These are phyloP conservation scores for Urtica urens DNA, from an alignment of 306 rosid species.

Conservation along the genomic window DNA sequence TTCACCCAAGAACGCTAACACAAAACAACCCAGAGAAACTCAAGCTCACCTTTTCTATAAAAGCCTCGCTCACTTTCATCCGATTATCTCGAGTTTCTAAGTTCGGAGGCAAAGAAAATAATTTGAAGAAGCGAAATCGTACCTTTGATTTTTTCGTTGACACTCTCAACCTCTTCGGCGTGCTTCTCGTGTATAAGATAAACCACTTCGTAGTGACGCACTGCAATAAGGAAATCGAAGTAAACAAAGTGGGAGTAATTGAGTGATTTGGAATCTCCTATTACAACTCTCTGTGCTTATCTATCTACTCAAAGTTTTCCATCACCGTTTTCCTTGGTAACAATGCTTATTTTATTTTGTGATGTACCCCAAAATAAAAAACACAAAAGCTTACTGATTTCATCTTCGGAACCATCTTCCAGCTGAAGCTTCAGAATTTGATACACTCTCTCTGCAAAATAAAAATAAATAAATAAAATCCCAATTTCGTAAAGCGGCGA, in stretches of 20 bases:
- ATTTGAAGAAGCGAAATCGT: slow-evolving; percentile 7
- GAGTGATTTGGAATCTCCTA: not conserved
- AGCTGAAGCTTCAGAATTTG: slow-evolving; percentile 62
- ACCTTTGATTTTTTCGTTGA: slow-evolving; percentile 74
- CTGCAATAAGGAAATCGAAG: slow-evolving; percentile 32
- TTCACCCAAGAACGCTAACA: slow-evolving; percentile 72
- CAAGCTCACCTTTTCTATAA: no score
- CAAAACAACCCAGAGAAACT: no score
- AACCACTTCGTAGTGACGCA: slow-evolving; percentile 84
- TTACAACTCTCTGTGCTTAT: no score
- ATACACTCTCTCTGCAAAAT: slow-evolving; percentile 52
- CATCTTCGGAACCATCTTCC: slow-evolving; percentile 44
- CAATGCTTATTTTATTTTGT: not conserved
- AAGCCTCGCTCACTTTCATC: no score
- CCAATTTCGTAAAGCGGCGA: no score
- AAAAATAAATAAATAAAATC: not conserved
- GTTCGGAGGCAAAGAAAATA: no score
- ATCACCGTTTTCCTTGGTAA: no score
- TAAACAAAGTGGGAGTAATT: no score
- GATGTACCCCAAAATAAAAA: no score
- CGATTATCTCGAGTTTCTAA: no score
- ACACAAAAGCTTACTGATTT: slow-evolving; percentile 38
- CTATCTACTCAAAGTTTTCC: no score
- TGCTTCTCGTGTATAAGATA: slow-evolving; percentile 78
- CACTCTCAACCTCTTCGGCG: slow-evolving; percentile 60